A percentile compares a stretch with the other conserved stretches of the same genome.
phyloP scores from a whole-genome alignment of 495 filamentous ascomycete genomes.

The Xylaria palmicola region DNA sequence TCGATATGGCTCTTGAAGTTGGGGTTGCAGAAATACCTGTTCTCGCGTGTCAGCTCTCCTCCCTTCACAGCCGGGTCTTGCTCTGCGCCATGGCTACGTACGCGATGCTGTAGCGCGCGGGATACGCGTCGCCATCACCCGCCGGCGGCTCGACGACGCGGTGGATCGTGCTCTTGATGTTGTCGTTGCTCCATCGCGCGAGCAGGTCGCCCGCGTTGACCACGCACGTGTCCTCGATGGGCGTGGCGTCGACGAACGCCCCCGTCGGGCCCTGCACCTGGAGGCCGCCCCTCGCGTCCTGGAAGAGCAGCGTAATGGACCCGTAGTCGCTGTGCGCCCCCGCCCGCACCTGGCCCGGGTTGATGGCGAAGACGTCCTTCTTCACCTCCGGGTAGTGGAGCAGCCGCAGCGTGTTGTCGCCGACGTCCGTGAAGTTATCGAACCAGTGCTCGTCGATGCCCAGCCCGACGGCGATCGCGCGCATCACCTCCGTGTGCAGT shows the following conservation, averaged over 20 bases:
- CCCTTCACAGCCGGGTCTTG: not conserved
- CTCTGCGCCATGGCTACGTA: slow-evolving; percentile 35
- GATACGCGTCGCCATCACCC: slow-evolving; percentile 49
- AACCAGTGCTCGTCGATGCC: slow-evolving; percentile 73
- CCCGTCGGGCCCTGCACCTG: slow-evolving; percentile 79
- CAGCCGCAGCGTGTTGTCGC: slow-evolving; percentile 85
- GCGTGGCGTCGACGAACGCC: slow-evolving; percentile 78
- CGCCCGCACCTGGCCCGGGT: slow-evolving; percentile 74
- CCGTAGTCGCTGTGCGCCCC: slow-evolving; percentile 91
- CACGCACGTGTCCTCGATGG: slow-evolving; percentile 79
- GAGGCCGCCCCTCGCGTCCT: slow-evolving; percentile 77
- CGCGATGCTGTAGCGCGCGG: slow-evolving; percentile 67
- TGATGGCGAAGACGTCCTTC: slow-evolving; percentile 65
- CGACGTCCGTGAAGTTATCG: slow-evolving; percentile 66
- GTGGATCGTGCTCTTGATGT: slow-evolving; percentile 84
- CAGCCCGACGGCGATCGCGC: slow-evolving; percentile 83
- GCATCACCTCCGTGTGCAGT: slow-evolving; percentile 79
- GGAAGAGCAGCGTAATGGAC: slow-evolving; percentile 84
- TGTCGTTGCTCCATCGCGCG: slow-evolving; percentile 87
- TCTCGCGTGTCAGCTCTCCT: slow-evolving; percentile 29
- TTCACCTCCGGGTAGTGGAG: slow-evolving; percentile 80
- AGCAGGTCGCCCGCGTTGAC: slow-evolving; percentile 91
- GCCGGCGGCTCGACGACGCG: slow-evolving; percentile 81
- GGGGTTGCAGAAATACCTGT: slow-evolving; percentile 87
- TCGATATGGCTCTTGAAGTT: slow-evolving; percentile 78